These are phyloP conservation scores for Alnus glutinosa DNA, from an alignment of 306 rosid genomes.

Conservation along the genomic window DNA sequence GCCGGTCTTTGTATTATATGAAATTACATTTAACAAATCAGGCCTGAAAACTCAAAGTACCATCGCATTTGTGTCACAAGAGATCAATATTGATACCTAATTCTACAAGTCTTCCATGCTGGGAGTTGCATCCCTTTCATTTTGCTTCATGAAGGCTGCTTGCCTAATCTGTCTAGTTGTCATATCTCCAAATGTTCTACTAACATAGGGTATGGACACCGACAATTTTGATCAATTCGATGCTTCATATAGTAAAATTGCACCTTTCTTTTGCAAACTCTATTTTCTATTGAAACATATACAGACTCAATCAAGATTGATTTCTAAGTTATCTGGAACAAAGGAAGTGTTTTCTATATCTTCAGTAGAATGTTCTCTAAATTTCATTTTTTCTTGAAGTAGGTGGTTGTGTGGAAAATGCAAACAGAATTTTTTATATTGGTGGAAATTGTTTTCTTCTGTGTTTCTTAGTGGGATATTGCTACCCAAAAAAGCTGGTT, in stretches of 20 bases:
- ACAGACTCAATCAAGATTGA: not conserved
- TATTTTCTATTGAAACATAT: not conserved
- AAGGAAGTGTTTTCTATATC: not conserved
- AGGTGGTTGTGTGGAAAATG: conserved; percentile 4
- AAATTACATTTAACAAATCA: not conserved
- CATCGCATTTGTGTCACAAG: not conserved
- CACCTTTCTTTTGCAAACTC: no score
- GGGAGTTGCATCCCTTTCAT: not conserved
- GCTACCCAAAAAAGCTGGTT: not conserved
- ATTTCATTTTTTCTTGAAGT: not conserved
- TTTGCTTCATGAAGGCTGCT: not conserved
- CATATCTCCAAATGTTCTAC: not conserved
- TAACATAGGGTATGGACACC: not conserved
- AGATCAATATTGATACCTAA: not conserved
- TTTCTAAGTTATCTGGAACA: not conserved
- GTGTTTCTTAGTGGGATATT: conserved; percentile 9
- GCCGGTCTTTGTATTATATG: not conserved
- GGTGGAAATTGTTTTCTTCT: not conserved
- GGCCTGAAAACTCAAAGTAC: not conserved
- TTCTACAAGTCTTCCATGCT: not conserved
- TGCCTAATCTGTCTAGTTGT: not conserved
- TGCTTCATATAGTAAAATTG: not conserved
- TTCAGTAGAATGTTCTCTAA: not conserved
- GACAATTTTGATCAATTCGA: not conserved
- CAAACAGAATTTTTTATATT: conserved; percentile 1